phyloP scores from a whole-genome alignment of 106 monocot species.

The Dioscorea dumetorum region DNA sequence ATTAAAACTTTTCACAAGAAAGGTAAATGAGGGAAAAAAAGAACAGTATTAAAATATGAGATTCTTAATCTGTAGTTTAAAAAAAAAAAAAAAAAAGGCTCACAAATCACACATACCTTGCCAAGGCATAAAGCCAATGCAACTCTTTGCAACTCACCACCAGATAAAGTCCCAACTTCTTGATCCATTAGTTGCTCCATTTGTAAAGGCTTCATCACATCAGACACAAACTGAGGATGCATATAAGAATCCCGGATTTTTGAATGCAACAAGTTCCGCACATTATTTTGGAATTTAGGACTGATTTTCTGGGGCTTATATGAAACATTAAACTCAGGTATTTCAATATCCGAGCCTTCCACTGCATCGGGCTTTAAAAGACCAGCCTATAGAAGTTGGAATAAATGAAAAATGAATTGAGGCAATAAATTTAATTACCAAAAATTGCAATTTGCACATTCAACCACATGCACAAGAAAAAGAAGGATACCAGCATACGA shows the following conservation, averaged over 20 bases:
- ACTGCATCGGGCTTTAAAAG: conserved; percentile 78
- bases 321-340: conserved; percentile 97
- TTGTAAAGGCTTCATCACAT: conserved; percentile 99
- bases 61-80: neutral
- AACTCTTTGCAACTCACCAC: conserved; percentile 95
- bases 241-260: conserved; percentile 88
- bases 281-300: conserved; percentile 69
- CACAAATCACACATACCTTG: conserved; percentile 45
- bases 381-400: conserved; percentile 58
- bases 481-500: conserved; percentile 82
- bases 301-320: conserved; percentile 97
- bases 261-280: conserved; percentile 71
- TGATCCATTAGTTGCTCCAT: conserved; percentile 98
- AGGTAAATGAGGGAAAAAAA: neutral
- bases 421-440: too few relatives aligned
- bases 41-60: neutral
- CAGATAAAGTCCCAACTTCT: conserved; percentile 92
- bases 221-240: conserved; percentile 88
- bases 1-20: neutral
- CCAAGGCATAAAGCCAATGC: conserved; percentile 90
- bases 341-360: conserved; percentile 69
- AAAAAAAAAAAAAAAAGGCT: neutral
- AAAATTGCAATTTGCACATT: neutral
- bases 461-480: neutral
- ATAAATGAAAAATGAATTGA: neutral